A percentile compares a stretch with the other conserved stretches of the same genome.
Conservation (phyloP, 768 basidiomycete genomes). For the Russula ochroleuca region DNA sequence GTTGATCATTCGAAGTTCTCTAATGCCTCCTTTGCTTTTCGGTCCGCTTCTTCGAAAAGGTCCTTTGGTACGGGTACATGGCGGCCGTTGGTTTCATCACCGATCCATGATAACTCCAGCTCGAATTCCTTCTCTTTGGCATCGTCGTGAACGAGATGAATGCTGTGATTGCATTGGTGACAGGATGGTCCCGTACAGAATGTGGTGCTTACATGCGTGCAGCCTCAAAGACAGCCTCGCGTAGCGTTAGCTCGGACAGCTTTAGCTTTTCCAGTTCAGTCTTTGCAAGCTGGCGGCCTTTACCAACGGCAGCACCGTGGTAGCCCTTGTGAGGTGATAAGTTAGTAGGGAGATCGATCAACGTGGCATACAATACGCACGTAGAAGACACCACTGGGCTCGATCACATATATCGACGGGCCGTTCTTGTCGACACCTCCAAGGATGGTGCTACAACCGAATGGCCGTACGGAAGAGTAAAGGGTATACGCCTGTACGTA, state of each 20-base stretch:
- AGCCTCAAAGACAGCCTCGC: conserved; percentile 87
- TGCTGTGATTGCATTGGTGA: conserved; percentile 47
- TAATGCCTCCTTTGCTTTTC: conserved; percentile 80
- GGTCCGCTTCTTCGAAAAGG: conserved; percentile 78
- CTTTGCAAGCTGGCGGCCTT: conserved; percentile 96
- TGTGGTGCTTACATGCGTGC: conserved; percentile 78
- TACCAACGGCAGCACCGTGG: conserved; percentile 93
- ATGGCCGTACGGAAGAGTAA: conserved; percentile 96
- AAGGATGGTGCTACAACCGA: conserved; percentile 90
- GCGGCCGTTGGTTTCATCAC: conserved; percentile 71
- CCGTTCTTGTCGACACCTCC: conserved; percentile 86
- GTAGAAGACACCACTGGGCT: conserved; percentile 91
- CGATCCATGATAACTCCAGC: conserved; percentile 96
- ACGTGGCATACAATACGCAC: conserved; percentile 42
- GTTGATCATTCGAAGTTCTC: conserved; percentile 54
- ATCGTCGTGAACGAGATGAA: conserved; percentile 96
- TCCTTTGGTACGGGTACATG: conserved; percentile 86
- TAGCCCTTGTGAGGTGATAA: conserved; percentile 61
- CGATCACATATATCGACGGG: conserved; percentile 83
- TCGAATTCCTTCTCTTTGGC: conserved; percentile 98
- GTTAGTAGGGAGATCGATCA: background rate
- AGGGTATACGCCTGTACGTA: conserved; percentile 95
- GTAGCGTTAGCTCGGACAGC: conserved; percentile 68
- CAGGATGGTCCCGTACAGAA: conserved; percentile 14
- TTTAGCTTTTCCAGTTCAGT: conserved; percentile 97